A percentile compares a stretch with the other conserved stretches of the same genome.
phyloP scores from a whole-genome alignment of 2,329 filamentous ascomycete species.

The Lasiodiplodia hormozganensis region DNA sequence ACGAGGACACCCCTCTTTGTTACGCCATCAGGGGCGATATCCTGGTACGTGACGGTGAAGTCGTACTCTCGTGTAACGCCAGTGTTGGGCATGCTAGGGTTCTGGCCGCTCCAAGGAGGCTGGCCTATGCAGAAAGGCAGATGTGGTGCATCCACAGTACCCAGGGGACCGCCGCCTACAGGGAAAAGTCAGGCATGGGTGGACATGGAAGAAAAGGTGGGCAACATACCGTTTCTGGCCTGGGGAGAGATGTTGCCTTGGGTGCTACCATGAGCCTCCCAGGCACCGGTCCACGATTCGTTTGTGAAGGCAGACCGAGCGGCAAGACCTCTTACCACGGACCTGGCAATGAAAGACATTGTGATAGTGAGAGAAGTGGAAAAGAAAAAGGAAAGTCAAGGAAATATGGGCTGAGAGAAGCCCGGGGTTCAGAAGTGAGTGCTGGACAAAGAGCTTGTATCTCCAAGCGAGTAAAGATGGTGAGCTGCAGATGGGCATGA shows the following conservation, averaged over 20 bases:
- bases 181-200: neutral
- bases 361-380: neutral
- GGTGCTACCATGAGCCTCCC: slow-evolving; percentile 12
- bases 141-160: slow-evolving; percentile 18
- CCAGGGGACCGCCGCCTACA: slow-evolving; percentile 13
- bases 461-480: neutral
- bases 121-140: slow-evolving; percentile 8
- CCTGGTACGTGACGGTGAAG: slow-evolving; percentile 29
- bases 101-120: slow-evolving; percentile 4
- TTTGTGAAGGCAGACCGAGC: slow-evolving; percentile 11
- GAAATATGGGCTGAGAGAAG: neutral
- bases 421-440: neutral
- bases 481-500: neutral
- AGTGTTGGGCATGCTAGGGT: slow-evolving; percentile 40
- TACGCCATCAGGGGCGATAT: slow-evolving; percentile 39
- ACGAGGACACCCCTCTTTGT: slow-evolving; percentile 38
- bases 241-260: slow-evolving; percentile 10
- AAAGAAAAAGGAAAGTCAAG: slow-evolving; percentile 1
- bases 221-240: slow-evolving; percentile 16
- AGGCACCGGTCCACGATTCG: slow-evolving; percentile 17
- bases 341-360: slow-evolving; percentile 28
- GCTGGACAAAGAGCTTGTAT: neutral
- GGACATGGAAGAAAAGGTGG: neutral
- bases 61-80: slow-evolving; percentile 38
- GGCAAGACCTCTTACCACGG: slow-evolving; percentile 15